A percentile compares a stretch with the other conserved stretches of the same genome.
Conservation (phyloP, 139 green algal genomes). For the Picochlorum sp. region DNA sequence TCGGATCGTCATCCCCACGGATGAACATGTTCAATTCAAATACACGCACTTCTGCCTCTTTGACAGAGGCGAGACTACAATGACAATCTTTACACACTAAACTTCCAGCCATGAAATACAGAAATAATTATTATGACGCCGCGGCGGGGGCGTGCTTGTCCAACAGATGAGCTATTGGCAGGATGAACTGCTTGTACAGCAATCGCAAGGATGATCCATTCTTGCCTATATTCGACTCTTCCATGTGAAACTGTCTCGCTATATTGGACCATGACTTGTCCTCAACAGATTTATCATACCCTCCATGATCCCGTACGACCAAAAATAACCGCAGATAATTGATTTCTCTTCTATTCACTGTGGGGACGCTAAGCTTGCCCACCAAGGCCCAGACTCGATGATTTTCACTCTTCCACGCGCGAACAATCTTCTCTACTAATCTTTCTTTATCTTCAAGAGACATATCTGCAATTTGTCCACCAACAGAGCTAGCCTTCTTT, state of each 20-base stretch:
- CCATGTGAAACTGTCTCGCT: neutral
- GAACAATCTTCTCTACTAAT: neutral
- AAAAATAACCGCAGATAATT: neutral
- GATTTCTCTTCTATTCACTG: neutral
- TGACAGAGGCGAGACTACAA: constrained; percentile 39
- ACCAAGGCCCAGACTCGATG: neutral
- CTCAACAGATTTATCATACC: neutral
- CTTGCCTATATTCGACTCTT: neutral
- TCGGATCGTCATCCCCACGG: constrained; percentile 5
- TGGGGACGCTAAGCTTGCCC: neutral
- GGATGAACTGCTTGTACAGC: neutral
- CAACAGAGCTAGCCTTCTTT: no score
- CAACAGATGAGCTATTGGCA: neutral
- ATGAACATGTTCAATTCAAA: neutral
- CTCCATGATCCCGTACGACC: neutral
- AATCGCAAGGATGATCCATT: neutral
- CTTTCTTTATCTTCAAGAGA: no score
- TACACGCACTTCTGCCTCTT: constrained; percentile 39
- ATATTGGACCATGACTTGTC: neutral
- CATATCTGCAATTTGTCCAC: no score
- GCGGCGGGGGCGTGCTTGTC: no score
- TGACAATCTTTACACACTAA: constrained; percentile 38
- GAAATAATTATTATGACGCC: neutral
- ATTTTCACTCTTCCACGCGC: neutral
- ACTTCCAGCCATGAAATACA: constrained; percentile 1